phyloP scores from a whole-genome alignment of 2,329 filamentous ascomycete genomes.

The Hypoxylon sp. region DNA sequence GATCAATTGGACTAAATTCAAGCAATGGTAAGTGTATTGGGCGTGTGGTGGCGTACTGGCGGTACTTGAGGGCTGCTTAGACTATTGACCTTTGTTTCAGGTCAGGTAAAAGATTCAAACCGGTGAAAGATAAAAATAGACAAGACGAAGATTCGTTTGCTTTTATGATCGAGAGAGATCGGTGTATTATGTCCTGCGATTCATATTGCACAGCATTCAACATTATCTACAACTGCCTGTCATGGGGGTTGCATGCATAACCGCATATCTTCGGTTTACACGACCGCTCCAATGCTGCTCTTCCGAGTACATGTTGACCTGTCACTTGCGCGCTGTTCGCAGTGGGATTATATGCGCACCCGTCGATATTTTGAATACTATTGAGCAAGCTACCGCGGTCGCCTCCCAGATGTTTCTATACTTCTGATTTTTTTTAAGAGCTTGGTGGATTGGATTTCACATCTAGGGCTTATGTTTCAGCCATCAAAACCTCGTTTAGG shows the following conservation, averaged over 20 bases:
- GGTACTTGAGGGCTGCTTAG: constrained; percentile 6
- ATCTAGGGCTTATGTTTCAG: not conserved
- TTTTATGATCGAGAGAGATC: constrained; percentile 21
- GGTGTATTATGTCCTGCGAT: constrained; percentile 13
- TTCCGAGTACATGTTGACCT: not conserved
- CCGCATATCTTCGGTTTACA: constrained; percentile 30
- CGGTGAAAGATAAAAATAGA: constrained; percentile 32
- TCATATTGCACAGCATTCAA: constrained; percentile 10
- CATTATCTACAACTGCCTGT: constrained; percentile 19
- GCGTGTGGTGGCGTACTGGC: constrained; percentile 8
- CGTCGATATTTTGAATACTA: not conserved
- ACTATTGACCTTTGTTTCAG: constrained; percentile 16
- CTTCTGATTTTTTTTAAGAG: not conserved
- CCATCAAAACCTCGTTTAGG: not conserved
- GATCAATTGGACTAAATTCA: constrained; percentile 57
- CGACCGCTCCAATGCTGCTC: not conserved
- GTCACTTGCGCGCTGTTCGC: not conserved
- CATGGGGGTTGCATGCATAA: constrained; percentile 28
- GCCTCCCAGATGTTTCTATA: not conserved
- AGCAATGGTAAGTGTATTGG: constrained; percentile 1
- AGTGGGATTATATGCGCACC: not conserved
- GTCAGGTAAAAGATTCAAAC: constrained; percentile 7
- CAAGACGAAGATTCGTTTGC: constrained; percentile 28
- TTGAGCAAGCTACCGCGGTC: not conserved
- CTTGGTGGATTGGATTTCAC: not conserved